These are phyloP conservation scores for Mycena venus DNA, from an alignment of 768 basidiomycete genomes.

Conservation along the genomic window DNA sequence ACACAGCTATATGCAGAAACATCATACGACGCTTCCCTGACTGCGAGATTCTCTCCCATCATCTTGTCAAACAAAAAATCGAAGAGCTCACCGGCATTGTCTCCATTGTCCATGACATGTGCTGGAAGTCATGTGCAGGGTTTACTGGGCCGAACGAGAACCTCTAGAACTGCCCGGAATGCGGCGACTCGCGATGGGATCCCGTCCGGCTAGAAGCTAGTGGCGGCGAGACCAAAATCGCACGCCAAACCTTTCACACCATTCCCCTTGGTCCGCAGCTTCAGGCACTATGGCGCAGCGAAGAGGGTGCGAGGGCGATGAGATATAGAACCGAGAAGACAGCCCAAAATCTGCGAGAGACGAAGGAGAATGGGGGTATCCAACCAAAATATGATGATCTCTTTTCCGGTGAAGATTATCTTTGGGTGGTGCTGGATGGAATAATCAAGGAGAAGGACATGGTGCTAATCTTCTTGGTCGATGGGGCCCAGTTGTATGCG, in stretches of 20 bases:
- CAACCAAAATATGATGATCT: background rate
- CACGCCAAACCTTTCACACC: background rate
- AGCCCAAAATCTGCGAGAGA: background rate
- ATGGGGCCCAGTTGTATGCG: constrained; percentile 44
- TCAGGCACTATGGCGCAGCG: background rate
- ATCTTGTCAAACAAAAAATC: too few relatives aligned
- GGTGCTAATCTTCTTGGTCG: constrained; percentile 38
- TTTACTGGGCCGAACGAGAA: background rate
- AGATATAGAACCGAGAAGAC: background rate
- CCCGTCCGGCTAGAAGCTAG: background rate
- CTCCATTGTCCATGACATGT: background rate
- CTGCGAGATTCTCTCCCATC: background rate
- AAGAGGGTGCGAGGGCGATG: background rate
- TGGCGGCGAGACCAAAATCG: background rate
- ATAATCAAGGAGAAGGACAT: background rate
- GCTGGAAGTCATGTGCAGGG: background rate
- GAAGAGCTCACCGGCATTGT: background rate
- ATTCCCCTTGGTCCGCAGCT: background rate
- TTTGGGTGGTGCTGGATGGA: background rate
- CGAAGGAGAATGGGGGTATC: background rate
- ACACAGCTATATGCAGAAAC: background rate
- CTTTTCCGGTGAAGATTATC: background rate
- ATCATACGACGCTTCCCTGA: background rate
- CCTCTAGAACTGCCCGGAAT: background rate
- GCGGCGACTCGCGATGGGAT: background rate